A percentile compares a stretch with the other conserved stretches of the same genome.
Evolutionary conservation across 257 asterid species (phyloP).

Genomic region (Salvia hispanica): DNA sequence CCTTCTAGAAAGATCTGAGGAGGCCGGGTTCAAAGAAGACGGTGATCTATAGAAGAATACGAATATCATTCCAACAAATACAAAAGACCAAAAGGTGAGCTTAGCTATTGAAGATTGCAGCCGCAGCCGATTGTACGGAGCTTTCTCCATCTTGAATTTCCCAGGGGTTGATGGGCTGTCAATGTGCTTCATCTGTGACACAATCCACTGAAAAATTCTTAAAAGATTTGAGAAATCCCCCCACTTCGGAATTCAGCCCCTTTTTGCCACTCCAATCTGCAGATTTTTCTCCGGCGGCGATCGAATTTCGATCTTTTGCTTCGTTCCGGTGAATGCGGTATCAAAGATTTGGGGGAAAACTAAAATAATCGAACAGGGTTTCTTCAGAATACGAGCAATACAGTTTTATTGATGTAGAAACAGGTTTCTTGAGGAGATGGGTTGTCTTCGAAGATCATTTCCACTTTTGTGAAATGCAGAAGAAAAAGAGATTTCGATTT

Average conservation of each 20-base stretch:
- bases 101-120: conserved; percentile 47
- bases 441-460: conserved; percentile 28
- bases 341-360: conserved; percentile 27
- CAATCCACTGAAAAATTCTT: conserved; percentile 37
- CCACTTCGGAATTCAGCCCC: conserved; percentile 35
- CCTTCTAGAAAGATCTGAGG: conserved; percentile 60
- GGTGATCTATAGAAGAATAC: conserved; percentile 53
- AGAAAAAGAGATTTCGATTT: conserved; percentile 21
- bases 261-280: conserved; percentile 25
- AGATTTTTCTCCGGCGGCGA: conserved; percentile 29
- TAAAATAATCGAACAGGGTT: conserved; percentile 24
- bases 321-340: conserved; percentile 26
- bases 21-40: conserved; percentile 35
- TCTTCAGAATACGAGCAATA: conserved; percentile 15
- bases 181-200: conserved; percentile 78
- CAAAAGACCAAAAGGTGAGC: conserved; percentile 57
- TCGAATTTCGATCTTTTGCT: conserved; percentile 38
- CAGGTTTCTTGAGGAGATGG: conserved; percentile 48
- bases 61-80: conserved; percentile 52
- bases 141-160: conserved; percentile 66
- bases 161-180: conserved; percentile 82
- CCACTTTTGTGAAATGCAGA: conserved; percentile 29
- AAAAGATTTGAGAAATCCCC: conserved; percentile 38
- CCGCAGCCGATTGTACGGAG: conserved; percentile 45
- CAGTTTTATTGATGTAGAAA: conserved; percentile 45